These are phyloP conservation scores for Rhizodiscina lignyota DNA, from an alignment of 495 filamentous ascomycete genomes.

Conservation along the genomic window DNA sequence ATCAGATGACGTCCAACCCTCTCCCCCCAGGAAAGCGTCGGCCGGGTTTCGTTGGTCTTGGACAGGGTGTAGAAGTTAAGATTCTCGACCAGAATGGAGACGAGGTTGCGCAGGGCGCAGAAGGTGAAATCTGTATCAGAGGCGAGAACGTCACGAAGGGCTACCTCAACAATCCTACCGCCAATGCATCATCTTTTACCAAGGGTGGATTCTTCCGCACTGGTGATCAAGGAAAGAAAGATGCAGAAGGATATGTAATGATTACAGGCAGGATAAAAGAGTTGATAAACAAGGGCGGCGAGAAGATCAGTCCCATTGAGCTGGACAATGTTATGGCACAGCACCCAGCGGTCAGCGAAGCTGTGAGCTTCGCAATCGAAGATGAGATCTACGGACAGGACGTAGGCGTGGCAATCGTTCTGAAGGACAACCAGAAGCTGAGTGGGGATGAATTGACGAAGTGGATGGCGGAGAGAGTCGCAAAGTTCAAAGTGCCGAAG, in stretches of 20 bases:
- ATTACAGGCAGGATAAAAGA: slow-evolving; percentile 27
- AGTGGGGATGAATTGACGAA: slow-evolving; percentile 39
- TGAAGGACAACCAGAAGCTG: slow-evolving; percentile 41
- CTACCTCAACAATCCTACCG: slow-evolving; percentile 56
- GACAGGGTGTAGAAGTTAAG: slow-evolving; percentile 63
- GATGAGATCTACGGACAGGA: slow-evolving; percentile 72
- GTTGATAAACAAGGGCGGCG: slow-evolving; percentile 26
- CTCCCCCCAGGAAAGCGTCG: slow-evolving; percentile 53
- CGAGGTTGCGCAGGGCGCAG: slow-evolving; percentile 40
- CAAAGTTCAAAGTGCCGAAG: slow-evolving; percentile 76
- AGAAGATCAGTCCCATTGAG: slow-evolving; percentile 50
- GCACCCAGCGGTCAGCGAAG: slow-evolving; percentile 54
- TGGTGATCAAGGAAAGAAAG: slow-evolving; percentile 64
- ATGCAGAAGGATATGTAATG: slow-evolving; percentile 30
- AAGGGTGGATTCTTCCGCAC: slow-evolving; percentile 62
- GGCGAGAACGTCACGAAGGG: slow-evolving; percentile 70
- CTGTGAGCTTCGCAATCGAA: slow-evolving; percentile 62
- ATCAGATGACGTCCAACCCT: slow-evolving; percentile 82
- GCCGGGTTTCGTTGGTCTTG: slow-evolving; percentile 64
- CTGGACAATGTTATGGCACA: slow-evolving; percentile 60
- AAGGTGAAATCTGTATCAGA: slow-evolving; percentile 65
- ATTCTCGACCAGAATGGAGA: slow-evolving; percentile 52
- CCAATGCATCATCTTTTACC: slow-evolving; percentile 54
- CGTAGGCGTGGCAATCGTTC: slow-evolving; percentile 57
- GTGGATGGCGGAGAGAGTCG: slow-evolving; percentile 50